Evolutionary conservation across 345 rosid species (phyloP).

Genomic region (Nasturtium officinale): DNA sequence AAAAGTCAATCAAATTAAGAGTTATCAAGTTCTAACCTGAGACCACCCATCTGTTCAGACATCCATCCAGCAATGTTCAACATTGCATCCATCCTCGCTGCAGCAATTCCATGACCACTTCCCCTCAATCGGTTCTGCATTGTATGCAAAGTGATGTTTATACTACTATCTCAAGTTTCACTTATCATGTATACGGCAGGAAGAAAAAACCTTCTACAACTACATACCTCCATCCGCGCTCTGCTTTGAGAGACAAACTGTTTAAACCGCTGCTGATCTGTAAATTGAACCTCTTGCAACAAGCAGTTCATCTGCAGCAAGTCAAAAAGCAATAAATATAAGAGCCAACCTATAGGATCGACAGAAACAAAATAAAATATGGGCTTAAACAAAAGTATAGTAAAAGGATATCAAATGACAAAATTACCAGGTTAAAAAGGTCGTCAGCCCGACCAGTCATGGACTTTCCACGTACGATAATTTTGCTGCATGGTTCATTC

Average conservation of each 20-base stretch:
- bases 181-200: slow-evolving; percentile 12
- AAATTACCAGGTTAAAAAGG: slow-evolving; percentile 81
- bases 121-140: slow-evolving; percentile 86
- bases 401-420: neutral
- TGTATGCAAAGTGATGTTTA: slow-evolving; percentile 15
- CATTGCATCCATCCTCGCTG: slow-evolving; percentile 93
- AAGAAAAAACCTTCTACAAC: slow-evolving; percentile 18
- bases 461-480: slow-evolving; percentile 92
- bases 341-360: neutral
- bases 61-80: slow-evolving; percentile 88
- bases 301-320: slow-evolving; percentile 65
- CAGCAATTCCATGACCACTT: slow-evolving; percentile 91
- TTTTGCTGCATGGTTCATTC: slow-evolving; percentile 76
- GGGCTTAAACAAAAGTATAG: neutral
- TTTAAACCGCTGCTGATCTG: slow-evolving; percentile 95
- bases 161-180: slow-evolving; percentile 14
- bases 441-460: slow-evolving; percentile 93
- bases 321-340: slow-evolving; percentile 15
- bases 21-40: slow-evolving; percentile 58
- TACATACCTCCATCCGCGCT: slow-evolving; percentile 93
- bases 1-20: slow-evolving; percentile 11
- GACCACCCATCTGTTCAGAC: slow-evolving; percentile 98
- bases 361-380: neutral
- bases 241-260: slow-evolving; percentile 96
- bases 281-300: slow-evolving; percentile 93